Evolutionary conservation across 1,139 yeast species (phyloP).

Genomic region (Barnettozyma hawaiiensis): DNA sequence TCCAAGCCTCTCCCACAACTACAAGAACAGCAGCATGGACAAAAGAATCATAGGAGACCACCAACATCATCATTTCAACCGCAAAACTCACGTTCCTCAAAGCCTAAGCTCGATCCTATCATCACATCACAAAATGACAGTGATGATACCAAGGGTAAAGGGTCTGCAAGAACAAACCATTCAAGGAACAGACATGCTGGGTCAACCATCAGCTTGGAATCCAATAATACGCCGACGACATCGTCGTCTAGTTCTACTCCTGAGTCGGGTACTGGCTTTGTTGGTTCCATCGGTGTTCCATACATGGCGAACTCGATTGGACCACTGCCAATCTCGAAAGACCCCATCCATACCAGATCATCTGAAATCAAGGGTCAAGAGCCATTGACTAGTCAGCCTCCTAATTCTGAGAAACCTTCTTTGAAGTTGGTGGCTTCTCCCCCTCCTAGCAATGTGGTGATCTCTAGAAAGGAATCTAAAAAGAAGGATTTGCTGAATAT

Average conservation of each 20-base stretch:
- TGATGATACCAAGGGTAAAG: background rate
- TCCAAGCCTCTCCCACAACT: slow-evolving; percentile 1
- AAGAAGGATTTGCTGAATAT: slow-evolving; percentile 24
- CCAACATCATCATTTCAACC: slow-evolving; percentile 7
- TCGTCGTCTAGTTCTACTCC: slow-evolving; percentile 2
- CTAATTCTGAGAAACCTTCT: background rate
- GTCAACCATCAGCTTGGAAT: slow-evolving; percentile 16
- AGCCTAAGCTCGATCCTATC: background rate
- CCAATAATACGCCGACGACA: too few relatives aligned
- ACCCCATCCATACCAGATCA: background rate
- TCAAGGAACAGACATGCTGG: slow-evolving; percentile 27
- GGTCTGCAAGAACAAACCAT: slow-evolving; percentile 22
- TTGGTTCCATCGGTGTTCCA: background rate
- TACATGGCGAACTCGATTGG: background rate
- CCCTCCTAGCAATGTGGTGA: background rate
- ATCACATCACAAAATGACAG: background rate
- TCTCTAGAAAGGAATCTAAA: slow-evolving; percentile 17
- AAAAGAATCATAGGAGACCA: slow-evolving; percentile 4
- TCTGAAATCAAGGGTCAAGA: background rate
- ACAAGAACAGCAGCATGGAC: slow-evolving; percentile 6
- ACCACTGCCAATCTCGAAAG: background rate
- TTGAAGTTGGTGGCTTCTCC: background rate
- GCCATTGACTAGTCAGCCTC: background rate
- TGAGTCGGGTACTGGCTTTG: background rate
- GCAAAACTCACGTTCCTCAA: background rate